Evolutionary conservation across 331 rosid species (phyloP).

Genomic region (Spiraea crenata): DNA sequence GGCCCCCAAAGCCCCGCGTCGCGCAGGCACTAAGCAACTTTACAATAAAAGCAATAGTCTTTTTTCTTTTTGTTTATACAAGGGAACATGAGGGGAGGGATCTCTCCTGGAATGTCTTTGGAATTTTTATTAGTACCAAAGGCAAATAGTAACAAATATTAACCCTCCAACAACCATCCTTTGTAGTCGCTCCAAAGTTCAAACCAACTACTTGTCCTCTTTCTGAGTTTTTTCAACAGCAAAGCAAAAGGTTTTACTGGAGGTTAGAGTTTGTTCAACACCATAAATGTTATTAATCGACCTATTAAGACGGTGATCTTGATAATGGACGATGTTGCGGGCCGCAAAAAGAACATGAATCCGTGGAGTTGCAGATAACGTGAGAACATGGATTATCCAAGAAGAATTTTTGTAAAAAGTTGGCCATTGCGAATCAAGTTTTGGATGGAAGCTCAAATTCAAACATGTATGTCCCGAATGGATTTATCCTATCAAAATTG

Average conservation of each 20-base stretch:
- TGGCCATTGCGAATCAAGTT: too few relatives aligned
- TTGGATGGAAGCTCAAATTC: too few relatives aligned
- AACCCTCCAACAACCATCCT: constrained; percentile 15
- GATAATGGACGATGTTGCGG: constrained; percentile 9
- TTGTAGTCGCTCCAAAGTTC: background rate
- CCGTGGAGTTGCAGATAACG: background rate
- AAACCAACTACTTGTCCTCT: constrained; percentile 12
- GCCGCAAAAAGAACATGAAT: background rate
- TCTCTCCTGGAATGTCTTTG: background rate
- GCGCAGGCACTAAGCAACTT: too few relatives aligned
- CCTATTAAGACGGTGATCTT: background rate
- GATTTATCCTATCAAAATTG: too few relatives aligned
- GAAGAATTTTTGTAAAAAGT: too few relatives aligned
- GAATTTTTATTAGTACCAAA: background rate
- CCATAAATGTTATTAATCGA: constrained; percentile 9
- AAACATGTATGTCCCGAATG: too few relatives aligned
- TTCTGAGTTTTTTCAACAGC: constrained; percentile 3
- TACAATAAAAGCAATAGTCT: too few relatives aligned
- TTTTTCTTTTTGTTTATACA: too few relatives aligned
- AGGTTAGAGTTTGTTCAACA: background rate
- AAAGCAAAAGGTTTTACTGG: background rate
- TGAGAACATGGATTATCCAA: too few relatives aligned
- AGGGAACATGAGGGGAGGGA: too few relatives aligned
- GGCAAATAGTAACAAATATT: background rate
- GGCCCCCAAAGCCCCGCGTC: too few relatives aligned